Evolutionary conservation across 1,139 yeast species (phyloP).

Genomic region (Saccharomyces hybrid): DNA sequence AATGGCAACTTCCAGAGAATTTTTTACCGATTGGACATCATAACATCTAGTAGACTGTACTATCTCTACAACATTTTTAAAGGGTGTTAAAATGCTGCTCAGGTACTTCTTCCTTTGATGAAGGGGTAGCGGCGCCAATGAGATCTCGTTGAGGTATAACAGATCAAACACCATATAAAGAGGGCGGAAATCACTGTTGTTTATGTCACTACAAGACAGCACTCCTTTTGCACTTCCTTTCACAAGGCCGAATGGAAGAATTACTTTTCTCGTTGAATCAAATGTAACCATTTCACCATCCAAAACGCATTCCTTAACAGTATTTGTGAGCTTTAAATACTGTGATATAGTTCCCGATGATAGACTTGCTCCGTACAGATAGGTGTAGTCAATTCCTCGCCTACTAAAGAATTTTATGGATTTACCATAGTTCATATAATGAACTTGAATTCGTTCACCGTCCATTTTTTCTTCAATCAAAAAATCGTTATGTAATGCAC

Average conservation of each 20-base stretch:
- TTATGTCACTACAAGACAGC: slow-evolving; percentile 31
- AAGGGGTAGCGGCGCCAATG: slow-evolving; percentile 50
- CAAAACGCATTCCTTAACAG: slow-evolving; percentile 45
- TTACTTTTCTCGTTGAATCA: slow-evolving; percentile 52
- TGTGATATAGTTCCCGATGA: slow-evolving; percentile 53
- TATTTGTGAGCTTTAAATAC: slow-evolving; percentile 40
- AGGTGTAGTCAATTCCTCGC: slow-evolving; percentile 64
- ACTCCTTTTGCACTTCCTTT: slow-evolving; percentile 52
- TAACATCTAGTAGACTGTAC: slow-evolving; percentile 41
- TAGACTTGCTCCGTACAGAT: slow-evolving; percentile 57
- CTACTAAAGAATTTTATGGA: slow-evolving; percentile 59
- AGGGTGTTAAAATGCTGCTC: slow-evolving; percentile 40
- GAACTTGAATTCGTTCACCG: slow-evolving; percentile 83
- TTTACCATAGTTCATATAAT: slow-evolving; percentile 38
- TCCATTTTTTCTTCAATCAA: slow-evolving; percentile 87
- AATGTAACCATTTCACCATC: slow-evolving; percentile 96
- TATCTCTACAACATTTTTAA: slow-evolving; percentile 47
- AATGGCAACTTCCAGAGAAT: slow-evolving; percentile 52
- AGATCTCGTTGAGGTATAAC: slow-evolving; percentile 55
- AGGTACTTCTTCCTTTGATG: slow-evolving; percentile 50
- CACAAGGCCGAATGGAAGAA: slow-evolving; percentile 75
- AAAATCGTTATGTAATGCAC: slow-evolving; percentile 44
- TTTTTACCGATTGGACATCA: slow-evolving; percentile 46
- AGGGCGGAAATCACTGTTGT: slow-evolving; percentile 41
- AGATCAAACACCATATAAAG: slow-evolving; percentile 66